Conservation (phyloP, 108 stramenopile genomes). For the Cyclotella sp. region DNA sequence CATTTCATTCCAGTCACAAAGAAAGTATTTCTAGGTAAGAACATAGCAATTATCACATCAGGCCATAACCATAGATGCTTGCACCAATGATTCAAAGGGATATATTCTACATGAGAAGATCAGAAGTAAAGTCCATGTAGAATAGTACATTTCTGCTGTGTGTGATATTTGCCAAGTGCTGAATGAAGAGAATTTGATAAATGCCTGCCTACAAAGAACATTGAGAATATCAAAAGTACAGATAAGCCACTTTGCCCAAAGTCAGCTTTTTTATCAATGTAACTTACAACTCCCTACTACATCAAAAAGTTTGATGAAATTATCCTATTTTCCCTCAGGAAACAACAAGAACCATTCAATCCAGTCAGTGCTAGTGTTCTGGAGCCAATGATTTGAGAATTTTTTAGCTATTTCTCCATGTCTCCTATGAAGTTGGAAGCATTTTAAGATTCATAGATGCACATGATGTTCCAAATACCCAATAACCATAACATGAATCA, state of each 20-base stretch:
- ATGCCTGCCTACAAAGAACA: constrained; percentile 35
- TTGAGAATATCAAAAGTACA: constrained; percentile 31
- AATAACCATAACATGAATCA: constrained; percentile 38
- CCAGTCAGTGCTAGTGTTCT: constrained; percentile 50
- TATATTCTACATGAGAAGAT: constrained; percentile 42
- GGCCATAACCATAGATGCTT: constrained; percentile 55
- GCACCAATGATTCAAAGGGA: constrained; percentile 34
- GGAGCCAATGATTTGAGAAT: constrained; percentile 54
- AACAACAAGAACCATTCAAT: constrained; percentile 3
- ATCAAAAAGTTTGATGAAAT: constrained; percentile 37
- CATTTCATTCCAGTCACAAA: constrained; percentile 51
- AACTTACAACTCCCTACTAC: constrained; percentile 48
- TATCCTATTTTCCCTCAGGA: constrained; percentile 38
- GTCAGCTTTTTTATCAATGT: constrained; percentile 41
- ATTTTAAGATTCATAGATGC: constrained; percentile 39
- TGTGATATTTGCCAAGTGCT: constrained; percentile 46
- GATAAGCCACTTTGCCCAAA: constrained; percentile 52
- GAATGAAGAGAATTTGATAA: constrained; percentile 44
- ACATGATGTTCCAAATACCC: constrained; percentile 40
- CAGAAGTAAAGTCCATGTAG: constrained; percentile 29
- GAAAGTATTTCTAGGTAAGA: constrained; percentile 42
- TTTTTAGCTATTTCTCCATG: constrained; percentile 50
- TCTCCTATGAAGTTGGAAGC: constrained; percentile 26
- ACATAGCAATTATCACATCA: constrained; percentile 43
- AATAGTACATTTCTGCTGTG: constrained; percentile 44